These are phyloP conservation scores for Tetragonia tetragonoides DNA, from an alignment of 148 eudicot genomes.

Conservation along the genomic window DNA sequence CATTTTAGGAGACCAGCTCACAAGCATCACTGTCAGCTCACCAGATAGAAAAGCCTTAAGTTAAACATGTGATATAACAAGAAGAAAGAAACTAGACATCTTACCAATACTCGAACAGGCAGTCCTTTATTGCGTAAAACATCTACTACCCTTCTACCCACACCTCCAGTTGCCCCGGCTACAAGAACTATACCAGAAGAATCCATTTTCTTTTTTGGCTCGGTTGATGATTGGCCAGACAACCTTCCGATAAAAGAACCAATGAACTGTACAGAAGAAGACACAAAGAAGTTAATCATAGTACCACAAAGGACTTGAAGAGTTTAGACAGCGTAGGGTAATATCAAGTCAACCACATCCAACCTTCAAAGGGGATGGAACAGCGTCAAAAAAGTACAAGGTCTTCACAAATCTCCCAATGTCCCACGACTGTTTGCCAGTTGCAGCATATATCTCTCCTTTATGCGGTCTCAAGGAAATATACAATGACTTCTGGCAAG, in stretches of 20 bases:
- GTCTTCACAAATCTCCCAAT: constrained; percentile 85
- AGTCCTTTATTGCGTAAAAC: constrained; percentile 66
- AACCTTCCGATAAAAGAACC: constrained; percentile 66
- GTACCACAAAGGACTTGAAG: constrained; percentile 7
- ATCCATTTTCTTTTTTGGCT: constrained; percentile 64
- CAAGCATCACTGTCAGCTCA: not conserved
- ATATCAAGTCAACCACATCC: constrained; percentile 16
- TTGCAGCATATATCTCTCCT: constrained; percentile 48
- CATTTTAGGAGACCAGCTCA: not conserved
- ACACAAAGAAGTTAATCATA: constrained; percentile 2
- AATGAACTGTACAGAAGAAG: constrained; percentile 49
- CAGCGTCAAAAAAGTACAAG: constrained; percentile 83
- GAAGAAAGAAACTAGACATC: not conserved
- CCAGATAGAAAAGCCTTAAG: not conserved
- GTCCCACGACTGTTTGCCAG: constrained; percentile 88
- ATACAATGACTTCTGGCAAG: constrained; percentile 30
- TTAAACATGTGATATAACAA: not conserved
- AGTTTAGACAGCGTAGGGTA: not conserved
- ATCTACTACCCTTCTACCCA: constrained; percentile 94
- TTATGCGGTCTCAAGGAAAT: constrained; percentile 44
- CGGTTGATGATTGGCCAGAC: constrained; percentile 60
- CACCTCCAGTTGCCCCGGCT: constrained; percentile 97
- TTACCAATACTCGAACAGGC: constrained; percentile 80
- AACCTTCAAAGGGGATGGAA: constrained; percentile 92
- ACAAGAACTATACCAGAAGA: constrained; percentile 75